Conservation (phyloP, 164 flowering plant genomes). For the Cinnamomum micranthum region DNA sequence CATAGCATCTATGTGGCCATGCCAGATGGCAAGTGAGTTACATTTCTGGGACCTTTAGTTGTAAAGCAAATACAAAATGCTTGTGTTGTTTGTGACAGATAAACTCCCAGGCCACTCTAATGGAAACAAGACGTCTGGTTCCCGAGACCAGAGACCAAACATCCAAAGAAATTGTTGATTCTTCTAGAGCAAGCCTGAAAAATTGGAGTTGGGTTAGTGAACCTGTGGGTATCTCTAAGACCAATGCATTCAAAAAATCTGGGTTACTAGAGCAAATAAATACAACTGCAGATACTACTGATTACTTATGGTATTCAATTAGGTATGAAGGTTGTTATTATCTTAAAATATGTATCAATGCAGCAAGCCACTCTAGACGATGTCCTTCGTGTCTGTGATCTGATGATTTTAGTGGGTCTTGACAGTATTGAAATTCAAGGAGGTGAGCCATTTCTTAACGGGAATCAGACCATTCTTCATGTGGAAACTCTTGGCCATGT, state of each 20-base stretch:
- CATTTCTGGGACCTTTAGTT: too few relatives aligned
- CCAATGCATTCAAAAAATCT: constrained; percentile 4
- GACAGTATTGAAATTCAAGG: constrained; percentile 25
- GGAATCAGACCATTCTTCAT: constrained; percentile 30
- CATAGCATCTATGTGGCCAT: too few relatives aligned
- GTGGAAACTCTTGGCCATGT: constrained; percentile 55
- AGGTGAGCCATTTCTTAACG: constrained; percentile 26
- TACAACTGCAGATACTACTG: constrained; percentile 40
- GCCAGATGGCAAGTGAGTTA: too few relatives aligned
- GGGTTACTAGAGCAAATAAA: constrained; percentile 57
- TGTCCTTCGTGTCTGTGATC: not conserved
- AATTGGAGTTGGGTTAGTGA: constrained; percentile 53
- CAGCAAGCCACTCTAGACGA: not conserved
- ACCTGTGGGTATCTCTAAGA: constrained; percentile 28
- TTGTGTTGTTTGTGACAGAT: not conserved
- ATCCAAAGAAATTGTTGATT: not conserved
- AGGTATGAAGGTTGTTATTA: constrained; percentile 27
- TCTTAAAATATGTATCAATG: not conserved
- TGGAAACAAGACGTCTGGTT: constrained; percentile 32
- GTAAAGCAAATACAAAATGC: not conserved
- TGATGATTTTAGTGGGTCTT: not conserved
- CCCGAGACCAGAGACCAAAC: constrained; percentile 12
- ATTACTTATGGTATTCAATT: constrained; percentile 80
- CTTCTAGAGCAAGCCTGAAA: constrained; percentile 18
- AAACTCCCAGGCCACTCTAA: constrained; percentile 39